Conservation (phyloP, 2,329 filamentous ascomycete genomes). For the Fusarium caatingaense region DNA sequence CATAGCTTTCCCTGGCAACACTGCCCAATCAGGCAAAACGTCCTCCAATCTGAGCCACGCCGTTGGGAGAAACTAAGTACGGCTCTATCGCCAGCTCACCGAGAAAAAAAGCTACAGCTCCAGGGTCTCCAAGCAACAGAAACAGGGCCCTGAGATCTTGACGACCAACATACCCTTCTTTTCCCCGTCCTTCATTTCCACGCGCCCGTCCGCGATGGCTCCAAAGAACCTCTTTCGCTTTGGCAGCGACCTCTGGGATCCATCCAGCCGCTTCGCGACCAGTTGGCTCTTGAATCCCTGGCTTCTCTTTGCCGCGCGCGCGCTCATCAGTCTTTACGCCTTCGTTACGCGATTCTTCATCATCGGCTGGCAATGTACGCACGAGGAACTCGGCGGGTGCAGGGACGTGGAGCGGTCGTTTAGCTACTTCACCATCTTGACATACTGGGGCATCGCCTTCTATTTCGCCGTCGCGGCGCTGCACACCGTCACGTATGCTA, state of each 20-base stretch:
- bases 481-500: constrained; percentile 77
- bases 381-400: constrained; percentile 58
- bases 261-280: constrained; percentile 76
- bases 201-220: constrained; percentile 24
- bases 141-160: constrained; percentile 3
- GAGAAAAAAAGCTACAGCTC: constrained; percentile 4
- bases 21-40: constrained; percentile 25
- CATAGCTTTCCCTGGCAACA: constrained; percentile 18
- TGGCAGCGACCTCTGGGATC: constrained; percentile 60
- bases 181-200: neutral
- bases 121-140: neutral
- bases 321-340: constrained; percentile 71
- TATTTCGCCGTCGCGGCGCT: constrained; percentile 76
- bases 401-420: constrained; percentile 67
- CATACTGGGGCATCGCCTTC: constrained; percentile 85
- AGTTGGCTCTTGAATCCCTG: constrained; percentile 82
- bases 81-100: neutral
- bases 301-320: constrained; percentile 68
- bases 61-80: neutral
- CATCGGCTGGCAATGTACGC: constrained; percentile 73
- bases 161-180: neutral
- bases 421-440: constrained; percentile 85
- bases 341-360: constrained; percentile 77
- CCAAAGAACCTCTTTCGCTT: constrained; percentile 53
- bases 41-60: constrained; percentile 18